Evolutionary conservation across 2,329 filamentous ascomycete species (phyloP), one percentile per base, ranked within the genome.

Genomic region (Metarhizium sp.): DNA sequence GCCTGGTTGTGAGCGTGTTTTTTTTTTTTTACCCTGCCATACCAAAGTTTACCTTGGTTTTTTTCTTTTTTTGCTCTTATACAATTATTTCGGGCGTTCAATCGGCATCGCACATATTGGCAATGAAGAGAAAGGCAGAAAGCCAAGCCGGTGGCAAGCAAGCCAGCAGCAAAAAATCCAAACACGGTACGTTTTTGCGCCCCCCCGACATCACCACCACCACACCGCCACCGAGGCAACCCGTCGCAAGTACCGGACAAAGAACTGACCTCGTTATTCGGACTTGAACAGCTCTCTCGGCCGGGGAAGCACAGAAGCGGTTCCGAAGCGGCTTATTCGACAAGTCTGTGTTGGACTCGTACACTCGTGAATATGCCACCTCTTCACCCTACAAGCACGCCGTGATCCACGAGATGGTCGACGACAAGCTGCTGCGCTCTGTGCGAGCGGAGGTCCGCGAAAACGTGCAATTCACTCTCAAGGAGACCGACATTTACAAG

Each of bases 401-500:
- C 63, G 92, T 99, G 52, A 96, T 99, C 67, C 79, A 84, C 62
- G 77, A 82, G 54, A 77, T 99, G 47, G 86, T 97, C 68, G 78
- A 94, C 71, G 87, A 92, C 64, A 71, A 77, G 50, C 85, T 99
- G 18, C 82, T 99, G 50, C 92, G 92, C 65, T 79, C 82, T 55
- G 94, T 99, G 57, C 91, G 94, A 67, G 75, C 81, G 66, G 94
- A 99, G 75, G 92, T 97, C 71, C 86, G 87, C 71, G 80, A 87
- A 62, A 92, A 96, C 67, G 88, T 99, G 62, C 86, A 89, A 62
- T 99, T 99, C 75, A 96, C 94, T 13, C 92, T 92, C 64, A 99
- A 99, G 72, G 94, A 99, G 73, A 99, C 94, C 50, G 94, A 99
- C 71, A 99, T 99, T 64, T 99, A 99, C 81, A 96, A 95, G 74